Conservation (phyloP, 768 basidiomycete species). For the Russula dissimulans region DNA sequence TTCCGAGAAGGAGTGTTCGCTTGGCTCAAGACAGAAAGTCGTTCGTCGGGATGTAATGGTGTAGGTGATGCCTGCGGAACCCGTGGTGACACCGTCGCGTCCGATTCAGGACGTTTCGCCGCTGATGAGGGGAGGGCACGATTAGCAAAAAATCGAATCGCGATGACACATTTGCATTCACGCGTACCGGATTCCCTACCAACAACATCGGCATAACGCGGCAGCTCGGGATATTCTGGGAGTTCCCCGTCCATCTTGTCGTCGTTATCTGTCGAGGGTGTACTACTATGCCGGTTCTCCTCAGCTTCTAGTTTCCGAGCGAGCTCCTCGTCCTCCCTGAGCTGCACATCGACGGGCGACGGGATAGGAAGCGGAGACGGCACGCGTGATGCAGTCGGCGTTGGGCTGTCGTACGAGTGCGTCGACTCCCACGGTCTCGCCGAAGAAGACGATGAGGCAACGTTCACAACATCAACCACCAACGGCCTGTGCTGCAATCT, state of each 20-base stretch:
- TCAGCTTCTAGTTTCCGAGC: slow-evolving; percentile 33
- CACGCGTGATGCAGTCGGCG: background rate
- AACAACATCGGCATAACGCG: background rate
- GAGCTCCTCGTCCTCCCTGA: slow-evolving; percentile 36
- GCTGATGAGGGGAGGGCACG: background rate
- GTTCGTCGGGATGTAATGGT: background rate
- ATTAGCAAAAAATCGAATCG: background rate
- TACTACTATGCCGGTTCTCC: slow-evolving; percentile 22
- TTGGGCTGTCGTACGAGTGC: background rate
- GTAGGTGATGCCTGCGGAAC: background rate
- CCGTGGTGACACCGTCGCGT: background rate
- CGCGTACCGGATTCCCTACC: background rate
- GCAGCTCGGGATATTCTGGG: background rate
- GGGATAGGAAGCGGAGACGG: background rate
- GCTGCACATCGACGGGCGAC: slow-evolving; percentile 8
- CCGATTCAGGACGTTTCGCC: background rate
- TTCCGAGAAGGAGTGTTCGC: background rate
- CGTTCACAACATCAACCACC: background rate
- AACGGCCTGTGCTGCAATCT: background rate
- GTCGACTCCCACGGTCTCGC: background rate
- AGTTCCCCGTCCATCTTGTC: background rate
- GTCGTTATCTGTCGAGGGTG: background rate
- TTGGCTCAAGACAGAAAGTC: background rate
- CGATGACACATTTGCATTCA: background rate
- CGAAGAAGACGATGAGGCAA: background rate